Base-by-base conservation (phyloP, 129 eudicot genomes). In the Tagetes erecta region DNA sequence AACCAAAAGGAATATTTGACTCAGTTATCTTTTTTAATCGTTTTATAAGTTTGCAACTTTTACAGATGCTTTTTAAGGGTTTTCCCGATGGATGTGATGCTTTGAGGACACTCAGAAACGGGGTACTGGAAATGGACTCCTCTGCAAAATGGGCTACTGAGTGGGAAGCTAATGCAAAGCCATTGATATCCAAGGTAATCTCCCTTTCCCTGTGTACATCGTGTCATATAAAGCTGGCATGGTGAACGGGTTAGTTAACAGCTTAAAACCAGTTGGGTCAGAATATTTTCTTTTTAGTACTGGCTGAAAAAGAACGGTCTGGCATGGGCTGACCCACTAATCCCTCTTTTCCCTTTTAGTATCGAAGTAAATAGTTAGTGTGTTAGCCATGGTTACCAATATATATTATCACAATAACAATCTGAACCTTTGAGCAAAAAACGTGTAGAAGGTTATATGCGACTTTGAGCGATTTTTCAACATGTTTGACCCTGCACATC, bases 151-250 rank as follows among this genome's bases (percentile, higher is more conserved):
- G 98, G 98, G 86, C 84, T 9, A 84, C 89, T n/a, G 93, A 82
- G 79, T 94, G 98, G 97, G 98, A 90, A 87, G 88, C 83, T 66
- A 80, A 85, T 72, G 98, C 97, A 53, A 85, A 83, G 75, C 98
- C 97, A 68, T 84, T 94, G 67, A 82, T 94, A 68, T 73, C 85
- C 33, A 58, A 94, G 98, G 97, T 81, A 83, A 84, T 84, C 58
- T 42, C 68, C 56, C 78, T 73, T 31, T 70, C 39, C 42, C 49
- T 49, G 49, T 39, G 35, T 39, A 64, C 47, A 38, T 13, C 14
- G 49, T 30, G 49, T 64, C 49, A n/a, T 13, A 2, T 39, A 14
- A 34, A 39, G 33, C 12, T 64, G 33, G 9, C 46, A 45, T 41
- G 49, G 34, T 60, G 69, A 56, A 45, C 9, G 37, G 77, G 20